Evolutionary conservation across 148 eudicot genomes (phyloP).

Genomic region (Vaccinium myrtillus): DNA sequence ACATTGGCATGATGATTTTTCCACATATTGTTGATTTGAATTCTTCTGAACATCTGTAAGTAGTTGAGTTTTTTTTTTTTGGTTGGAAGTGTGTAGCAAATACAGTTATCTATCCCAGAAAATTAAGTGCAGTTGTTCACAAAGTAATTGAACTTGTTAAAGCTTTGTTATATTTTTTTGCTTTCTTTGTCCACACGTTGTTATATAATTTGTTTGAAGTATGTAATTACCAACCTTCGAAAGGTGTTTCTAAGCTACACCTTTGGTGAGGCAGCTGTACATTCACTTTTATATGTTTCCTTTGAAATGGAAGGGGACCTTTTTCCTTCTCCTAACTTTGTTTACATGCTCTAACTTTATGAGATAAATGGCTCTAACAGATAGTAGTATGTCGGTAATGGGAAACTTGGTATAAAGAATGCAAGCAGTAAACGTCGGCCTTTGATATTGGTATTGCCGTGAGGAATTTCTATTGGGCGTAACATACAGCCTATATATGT

Average conservation of each 20-base stretch:
- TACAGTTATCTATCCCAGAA: neutral
- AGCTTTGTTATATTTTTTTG: neutral
- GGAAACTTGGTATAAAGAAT: neutral
- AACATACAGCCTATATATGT: neutral
- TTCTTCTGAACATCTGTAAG: neutral
- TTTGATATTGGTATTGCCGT: neutral
- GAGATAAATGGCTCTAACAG: neutral
- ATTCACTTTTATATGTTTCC: neutral
- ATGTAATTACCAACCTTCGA: neutral
- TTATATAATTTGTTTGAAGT: neutral
- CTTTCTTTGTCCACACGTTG: neutral
- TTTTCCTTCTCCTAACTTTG: neutral
- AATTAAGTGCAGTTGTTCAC: neutral
- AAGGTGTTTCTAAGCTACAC: neutral
- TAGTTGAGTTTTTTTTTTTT: neutral
- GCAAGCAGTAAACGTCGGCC: neutral
- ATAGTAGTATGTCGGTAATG: neutral
- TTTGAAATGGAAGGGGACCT: neutral
- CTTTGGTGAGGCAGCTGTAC: neutral
- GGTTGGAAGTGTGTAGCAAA: neutral
- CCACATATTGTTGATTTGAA: neutral
- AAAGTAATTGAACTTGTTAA: neutral
- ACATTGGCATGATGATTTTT: neutral
- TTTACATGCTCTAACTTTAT: neutral
- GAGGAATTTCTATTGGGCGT: neutral